phyloP scores from a whole-genome alignment of 2,329 filamentous ascomycete genomes.

The Teratosphaeria zuluensis region DNA sequence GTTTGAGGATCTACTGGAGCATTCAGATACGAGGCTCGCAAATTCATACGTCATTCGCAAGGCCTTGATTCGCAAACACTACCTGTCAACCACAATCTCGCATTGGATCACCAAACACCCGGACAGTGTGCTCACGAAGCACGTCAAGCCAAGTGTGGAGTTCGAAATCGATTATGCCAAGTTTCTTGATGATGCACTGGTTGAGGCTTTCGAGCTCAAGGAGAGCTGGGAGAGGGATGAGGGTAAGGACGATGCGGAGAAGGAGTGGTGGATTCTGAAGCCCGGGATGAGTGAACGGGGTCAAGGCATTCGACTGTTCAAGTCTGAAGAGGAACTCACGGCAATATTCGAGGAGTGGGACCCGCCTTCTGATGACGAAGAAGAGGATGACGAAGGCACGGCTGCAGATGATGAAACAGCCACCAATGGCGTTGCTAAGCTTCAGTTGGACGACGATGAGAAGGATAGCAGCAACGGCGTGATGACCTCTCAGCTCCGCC shows the following conservation, averaged over 20 bases:
- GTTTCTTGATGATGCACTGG: conserved; percentile 84
- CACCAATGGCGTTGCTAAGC: conserved; percentile 8
- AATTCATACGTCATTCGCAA: conserved; percentile 96
- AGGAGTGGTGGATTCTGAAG: conserved; percentile 96
- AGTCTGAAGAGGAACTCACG: conserved; percentile 72
- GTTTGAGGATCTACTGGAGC: conserved; percentile 61
- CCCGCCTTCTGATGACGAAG: conserved; percentile 58
- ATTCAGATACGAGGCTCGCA: conserved; percentile 55
- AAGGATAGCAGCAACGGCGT: conserved; percentile 48
- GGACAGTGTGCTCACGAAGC: conserved; percentile 53
- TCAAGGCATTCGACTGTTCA: conserved; percentile 85
- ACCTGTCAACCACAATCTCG: conserved; percentile 71
- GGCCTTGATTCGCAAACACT: conserved; percentile 93
- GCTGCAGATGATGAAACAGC: conserved; percentile 16
- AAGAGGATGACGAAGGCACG: conserved; percentile 35
- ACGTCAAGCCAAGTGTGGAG: conserved; percentile 69
- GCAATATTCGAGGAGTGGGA: conserved; percentile 91
- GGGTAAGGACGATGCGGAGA: conserved; percentile 20
- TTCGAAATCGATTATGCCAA: conserved; percentile 97
- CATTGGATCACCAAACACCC: conserved; percentile 84
- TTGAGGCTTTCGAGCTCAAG: conserved; percentile 73
- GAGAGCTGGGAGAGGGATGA: conserved; percentile 68
- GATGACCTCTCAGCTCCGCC: conserved; percentile 80
- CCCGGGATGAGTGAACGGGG: conserved; percentile 95
- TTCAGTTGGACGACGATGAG: conserved; percentile 17